Evolutionary conservation across 805 yeast genomes (phyloP).

Genomic region (Lachancea quebecensis): DNA sequence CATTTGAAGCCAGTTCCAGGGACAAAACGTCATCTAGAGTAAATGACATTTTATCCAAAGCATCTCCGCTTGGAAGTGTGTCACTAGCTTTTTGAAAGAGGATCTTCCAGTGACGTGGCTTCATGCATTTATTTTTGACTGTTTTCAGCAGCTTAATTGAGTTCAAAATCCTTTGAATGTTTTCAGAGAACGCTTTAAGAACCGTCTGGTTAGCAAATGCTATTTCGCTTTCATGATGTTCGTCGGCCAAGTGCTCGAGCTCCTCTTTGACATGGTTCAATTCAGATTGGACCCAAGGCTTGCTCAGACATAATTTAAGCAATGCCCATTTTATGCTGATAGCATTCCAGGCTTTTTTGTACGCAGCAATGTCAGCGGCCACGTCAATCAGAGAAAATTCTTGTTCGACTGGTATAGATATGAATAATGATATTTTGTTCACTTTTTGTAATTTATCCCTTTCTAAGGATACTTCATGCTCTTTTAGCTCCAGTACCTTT

Average conservation of each 20-base stretch:
- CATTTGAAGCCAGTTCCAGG: too few species aligned
- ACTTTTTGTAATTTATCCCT: background rate
- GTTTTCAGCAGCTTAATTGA: too few species aligned
- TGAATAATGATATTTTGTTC: background rate
- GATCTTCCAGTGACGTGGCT: too few species aligned
- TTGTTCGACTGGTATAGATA: background rate
- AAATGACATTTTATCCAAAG: too few species aligned
- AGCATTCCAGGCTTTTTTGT: constrained; percentile 8
- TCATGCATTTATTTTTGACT: too few species aligned
- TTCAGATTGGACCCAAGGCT: constrained; percentile 9
- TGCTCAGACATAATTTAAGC: constrained; percentile 2
- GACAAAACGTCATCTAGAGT: too few species aligned
- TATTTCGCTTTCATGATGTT: too few species aligned
- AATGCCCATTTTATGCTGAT: constrained; percentile 8
- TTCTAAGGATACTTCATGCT: background rate
- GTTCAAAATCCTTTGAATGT: background rate
- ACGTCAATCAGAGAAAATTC: background rate
- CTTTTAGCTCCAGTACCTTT: background rate
- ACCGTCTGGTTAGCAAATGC: background rate
- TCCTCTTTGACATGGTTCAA: background rate
- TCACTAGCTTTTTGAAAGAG: too few species aligned
- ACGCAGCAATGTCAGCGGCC: constrained; percentile 8
- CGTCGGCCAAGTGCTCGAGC: background rate
- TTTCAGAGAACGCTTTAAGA: background rate
- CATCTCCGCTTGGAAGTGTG: too few species aligned